A percentile compares a stretch with the other conserved stretches of the same genome.
These are phyloP conservation scores for Citrullus amarus DNA, from an alignment of 306 rosid genomes.

Conservation along the genomic window DNA sequence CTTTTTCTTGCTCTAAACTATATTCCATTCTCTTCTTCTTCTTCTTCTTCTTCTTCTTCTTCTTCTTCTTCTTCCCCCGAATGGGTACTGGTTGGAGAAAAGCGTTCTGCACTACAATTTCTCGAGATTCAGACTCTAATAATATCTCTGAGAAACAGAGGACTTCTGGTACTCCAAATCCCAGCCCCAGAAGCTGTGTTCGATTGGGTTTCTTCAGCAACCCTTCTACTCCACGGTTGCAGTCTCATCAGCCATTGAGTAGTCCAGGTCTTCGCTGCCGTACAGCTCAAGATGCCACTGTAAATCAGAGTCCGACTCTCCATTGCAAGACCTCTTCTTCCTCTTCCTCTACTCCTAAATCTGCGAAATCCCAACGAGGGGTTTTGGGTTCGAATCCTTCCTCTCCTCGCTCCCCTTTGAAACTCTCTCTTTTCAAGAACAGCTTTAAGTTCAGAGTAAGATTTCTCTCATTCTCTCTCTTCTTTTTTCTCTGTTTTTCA, in stretches of 20 bases:
- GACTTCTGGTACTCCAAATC: conserved; percentile 17
- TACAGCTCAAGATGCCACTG: conserved; percentile 28
- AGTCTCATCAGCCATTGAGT: conserved; percentile 6
- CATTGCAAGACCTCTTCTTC: conserved; percentile 12
- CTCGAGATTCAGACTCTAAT: conserved; percentile 45
- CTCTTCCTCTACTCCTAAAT: conserved; percentile 15
- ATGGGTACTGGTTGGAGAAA: conserved; percentile 98
- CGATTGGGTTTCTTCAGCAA: conserved; percentile 68
- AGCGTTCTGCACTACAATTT: conserved; percentile 64
- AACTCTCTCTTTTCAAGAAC: conserved; percentile 78
- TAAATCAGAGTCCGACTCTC: not conserved
- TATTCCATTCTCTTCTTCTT: not conserved
- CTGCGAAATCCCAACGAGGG: conserved; percentile 30
- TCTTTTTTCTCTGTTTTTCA: too few species aligned
- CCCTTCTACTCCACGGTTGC: conserved; percentile 45
- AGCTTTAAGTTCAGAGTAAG: conserved; percentile 89
- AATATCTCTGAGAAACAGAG: conserved; percentile 27
- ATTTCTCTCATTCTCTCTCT: not conserved
- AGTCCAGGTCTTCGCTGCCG: conserved; percentile 42
- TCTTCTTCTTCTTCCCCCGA: not conserved
- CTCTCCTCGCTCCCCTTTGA: conserved; percentile 87
- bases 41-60: not conserved
- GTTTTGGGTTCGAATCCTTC: conserved; percentile 45
- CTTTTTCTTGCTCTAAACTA: not conserved
- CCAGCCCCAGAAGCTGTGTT: conserved; percentile 64